Base-by-base conservation (phyloP, 345 rosid species). In the Populus alba region DNA sequence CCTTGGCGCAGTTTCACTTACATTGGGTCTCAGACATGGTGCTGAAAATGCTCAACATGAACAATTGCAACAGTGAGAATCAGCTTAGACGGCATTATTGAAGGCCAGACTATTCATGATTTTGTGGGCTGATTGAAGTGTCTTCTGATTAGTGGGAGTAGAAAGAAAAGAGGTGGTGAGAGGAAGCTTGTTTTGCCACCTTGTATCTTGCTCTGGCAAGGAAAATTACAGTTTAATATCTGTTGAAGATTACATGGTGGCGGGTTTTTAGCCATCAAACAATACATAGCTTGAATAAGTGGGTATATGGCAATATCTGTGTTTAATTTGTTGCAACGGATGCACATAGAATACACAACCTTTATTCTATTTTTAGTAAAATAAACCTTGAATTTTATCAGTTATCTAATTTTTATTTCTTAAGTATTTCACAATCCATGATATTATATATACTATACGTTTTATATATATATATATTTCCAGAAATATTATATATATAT, bases 21-120 rank as follows among this genome's bases (percentile, higher is more conserved):
- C 92, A 0, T 68, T 91, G 61, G 95, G 92, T 3, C 89, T 91
- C 1, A 78, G 86, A 82, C 91, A 89, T 5, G 84, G 81, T 25
- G 86, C 80, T n/a, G 93, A 90, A 25, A 87, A 66, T 47, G 84
- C 80, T 11, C 86, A 80, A 1, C 87, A 81, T 27, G 81, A 80
- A 45, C 79, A 78, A 15, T 22, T 45, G 55, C 87, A 84, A 8
- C 12, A 91, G 77, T 15, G 87, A 82, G 37, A 79, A 86, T 78
- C 87, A 81, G 49, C 88, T 84, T 43, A 53, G 81, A 77, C 77
- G 66, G 77, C 88, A 76, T 45, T 84, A 9, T 80, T 63, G 94
- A 89, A 35, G 90, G 89, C 70, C 89, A 81, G 66, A 83, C 83
- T 80, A 74, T 89, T 71, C 89, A 83, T 59, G 92, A 91, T 78